phyloP scores from a whole-genome alignment of 2,329 filamentous ascomycete genomes.

The Cordyceps cicadae region DNA sequence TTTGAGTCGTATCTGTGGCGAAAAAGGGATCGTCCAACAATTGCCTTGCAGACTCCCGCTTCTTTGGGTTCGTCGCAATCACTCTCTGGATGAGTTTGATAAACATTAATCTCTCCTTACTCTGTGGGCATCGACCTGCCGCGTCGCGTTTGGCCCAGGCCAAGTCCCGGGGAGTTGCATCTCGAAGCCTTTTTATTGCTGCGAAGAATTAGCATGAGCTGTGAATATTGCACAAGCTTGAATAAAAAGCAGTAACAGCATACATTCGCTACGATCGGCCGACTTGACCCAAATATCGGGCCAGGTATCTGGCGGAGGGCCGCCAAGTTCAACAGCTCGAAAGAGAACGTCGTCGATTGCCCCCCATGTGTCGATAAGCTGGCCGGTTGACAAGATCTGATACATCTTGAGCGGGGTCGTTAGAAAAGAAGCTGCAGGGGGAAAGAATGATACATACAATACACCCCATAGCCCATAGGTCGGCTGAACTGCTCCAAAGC shows the following conservation, averaged over 20 bases:
- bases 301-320: neutral
- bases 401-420: neutral
- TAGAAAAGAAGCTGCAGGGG: neutral
- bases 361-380: neutral
- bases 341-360: neutral
- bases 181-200: too few species aligned
- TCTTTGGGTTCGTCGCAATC: neutral
- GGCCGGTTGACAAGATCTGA: neutral
- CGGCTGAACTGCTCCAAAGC: neutral
- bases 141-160: neutral
- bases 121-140: neutral
- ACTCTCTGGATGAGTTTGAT: neutral
- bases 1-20: neutral
- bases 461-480: neutral
- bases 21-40: neutral
- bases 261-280: neutral
- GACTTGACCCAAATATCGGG: neutral
- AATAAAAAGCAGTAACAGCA: neutral
- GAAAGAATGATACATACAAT: neutral
- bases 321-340: neutral
- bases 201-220: too few species aligned
- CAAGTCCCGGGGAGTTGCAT: neutral
- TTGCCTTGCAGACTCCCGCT: neutral
- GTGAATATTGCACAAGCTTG: too few species aligned
- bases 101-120: neutral